Percentiles rank a stretch among this genome's conserved stretches.
Evolutionary conservation across 2,329 filamentous ascomycete genomes (phyloP).

Genomic region (Periconia sp.): DNA sequence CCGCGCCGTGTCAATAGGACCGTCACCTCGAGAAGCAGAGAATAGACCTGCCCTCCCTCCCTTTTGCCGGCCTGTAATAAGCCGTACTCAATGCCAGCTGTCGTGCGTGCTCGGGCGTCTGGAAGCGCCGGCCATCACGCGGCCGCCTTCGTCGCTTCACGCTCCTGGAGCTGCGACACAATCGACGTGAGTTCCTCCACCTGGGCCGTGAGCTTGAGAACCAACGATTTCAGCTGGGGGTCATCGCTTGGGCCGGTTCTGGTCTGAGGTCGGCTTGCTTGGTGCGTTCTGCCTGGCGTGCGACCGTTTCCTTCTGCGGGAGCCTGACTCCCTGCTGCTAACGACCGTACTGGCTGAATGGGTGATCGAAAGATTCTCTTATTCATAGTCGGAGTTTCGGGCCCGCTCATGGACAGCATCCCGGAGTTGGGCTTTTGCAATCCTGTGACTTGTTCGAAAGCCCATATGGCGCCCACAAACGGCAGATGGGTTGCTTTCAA

Average conservation of each 20-base stretch:
- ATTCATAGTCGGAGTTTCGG: constrained; percentile 32
- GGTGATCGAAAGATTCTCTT: constrained; percentile 37
- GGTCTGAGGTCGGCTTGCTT: constrained; percentile 27
- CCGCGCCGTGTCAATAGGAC: constrained; percentile 20
- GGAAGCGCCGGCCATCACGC: constrained; percentile 46
- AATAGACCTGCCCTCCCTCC: constrained; percentile 18
- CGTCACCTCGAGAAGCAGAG: constrained; percentile 11
- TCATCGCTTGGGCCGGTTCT: constrained; percentile 33
- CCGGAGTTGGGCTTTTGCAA: constrained; percentile 25
- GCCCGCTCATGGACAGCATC: constrained; percentile 37
- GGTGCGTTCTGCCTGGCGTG: constrained; percentile 20
- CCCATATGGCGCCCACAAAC: constrained; percentile 70
- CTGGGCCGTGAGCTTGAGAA: constrained; percentile 46
- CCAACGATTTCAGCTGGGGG: constrained; percentile 42
- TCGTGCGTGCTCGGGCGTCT: constrained; percentile 22
- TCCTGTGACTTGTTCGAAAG: constrained; percentile 62
- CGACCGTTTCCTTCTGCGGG: constrained; percentile 23
- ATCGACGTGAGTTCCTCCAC: constrained; percentile 48
- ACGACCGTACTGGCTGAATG: constrained; percentile 39
- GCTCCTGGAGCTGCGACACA: constrained; percentile 46
- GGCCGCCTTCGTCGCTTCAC: constrained; percentile 37
- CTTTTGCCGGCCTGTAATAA: constrained; percentile 17
- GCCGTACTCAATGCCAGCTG: not conserved
- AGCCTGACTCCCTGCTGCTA: constrained; percentile 31
- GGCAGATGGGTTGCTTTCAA: constrained; percentile 68